phyloP scores from a whole-genome alignment of 2,329 filamentous ascomycete species.

The Talaromyces sp. region DNA sequence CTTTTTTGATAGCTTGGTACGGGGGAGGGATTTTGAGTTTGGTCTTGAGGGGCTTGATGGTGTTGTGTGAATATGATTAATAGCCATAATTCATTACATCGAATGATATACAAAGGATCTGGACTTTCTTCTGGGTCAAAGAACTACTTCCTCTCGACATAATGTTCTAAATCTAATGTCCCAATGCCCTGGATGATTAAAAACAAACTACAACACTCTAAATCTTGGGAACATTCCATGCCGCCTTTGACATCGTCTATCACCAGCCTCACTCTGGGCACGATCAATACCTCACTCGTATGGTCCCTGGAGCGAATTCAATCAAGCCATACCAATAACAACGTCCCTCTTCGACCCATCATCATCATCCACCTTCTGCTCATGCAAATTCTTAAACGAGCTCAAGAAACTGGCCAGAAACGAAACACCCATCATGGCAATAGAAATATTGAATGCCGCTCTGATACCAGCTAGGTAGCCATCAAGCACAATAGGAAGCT shows the following conservation, averaged over 20 bases:
- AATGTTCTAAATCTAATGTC: no score
- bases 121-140: no score
- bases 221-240: neutral
- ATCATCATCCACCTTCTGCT: slow-evolving; percentile 5
- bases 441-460: neutral
- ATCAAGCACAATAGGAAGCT: slow-evolving; percentile 3
- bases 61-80: neutral
- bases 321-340: slow-evolving; percentile 3
- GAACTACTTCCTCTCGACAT: no score
- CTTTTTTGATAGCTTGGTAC: slow-evolving; percentile 12
- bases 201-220: neutral
- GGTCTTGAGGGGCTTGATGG: neutral
- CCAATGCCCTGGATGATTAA: neutral
- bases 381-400: slow-evolving; percentile 11
- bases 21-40: neutral
- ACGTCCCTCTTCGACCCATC: neutral
- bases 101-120: no score
- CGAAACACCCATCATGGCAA: slow-evolving; percentile 1
- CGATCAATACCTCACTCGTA: neutral
- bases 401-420: slow-evolving; percentile 5
- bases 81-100: no score
- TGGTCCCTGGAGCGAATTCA: neutral
- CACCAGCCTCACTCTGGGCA: neutral
- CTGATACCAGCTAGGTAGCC: slow-evolving; percentile 11
- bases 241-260: neutral